phyloP scores from a whole-genome alignment of 148 eudicot species.

The Rhododendron molle region DNA sequence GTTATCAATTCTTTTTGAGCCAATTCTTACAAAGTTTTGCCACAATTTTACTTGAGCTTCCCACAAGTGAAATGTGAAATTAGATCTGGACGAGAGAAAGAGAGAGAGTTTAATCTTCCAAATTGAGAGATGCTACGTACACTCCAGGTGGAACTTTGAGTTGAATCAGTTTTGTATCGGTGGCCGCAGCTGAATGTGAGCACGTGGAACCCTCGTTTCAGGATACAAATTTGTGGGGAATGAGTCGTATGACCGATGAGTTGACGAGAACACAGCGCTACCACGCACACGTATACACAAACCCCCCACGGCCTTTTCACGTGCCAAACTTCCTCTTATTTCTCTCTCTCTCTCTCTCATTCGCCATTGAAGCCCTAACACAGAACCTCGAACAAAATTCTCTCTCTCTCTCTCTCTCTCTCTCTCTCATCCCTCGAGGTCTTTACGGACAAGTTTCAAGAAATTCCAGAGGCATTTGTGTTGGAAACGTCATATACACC shows the following conservation, averaged over 20 bases:
- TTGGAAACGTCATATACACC: background rate
- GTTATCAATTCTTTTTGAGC: no score
- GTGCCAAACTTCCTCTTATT: background rate
- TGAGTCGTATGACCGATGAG: background rate
- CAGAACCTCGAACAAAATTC: background rate
- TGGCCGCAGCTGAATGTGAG: background rate
- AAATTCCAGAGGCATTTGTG: background rate
- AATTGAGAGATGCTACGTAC: no score
- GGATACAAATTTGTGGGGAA: background rate
- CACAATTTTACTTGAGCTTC: no score
- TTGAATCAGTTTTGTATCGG: background rate
- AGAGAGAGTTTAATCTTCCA: no score
- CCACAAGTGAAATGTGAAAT: no score
- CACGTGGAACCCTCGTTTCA: background rate
- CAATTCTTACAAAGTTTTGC: no score
- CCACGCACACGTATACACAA: background rate
- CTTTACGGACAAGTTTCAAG: background rate
- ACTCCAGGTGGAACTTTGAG: no score
- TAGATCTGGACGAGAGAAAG: no score
- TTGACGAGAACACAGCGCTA: background rate
- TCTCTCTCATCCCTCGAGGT: background rate
- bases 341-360: background rate
- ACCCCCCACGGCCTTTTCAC: background rate
- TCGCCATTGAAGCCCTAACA: background rate
- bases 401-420: background rate